Conservation (phyloP, 225 moss, liverwort and hornwort species). For the Lunularia cruciata region DNA sequence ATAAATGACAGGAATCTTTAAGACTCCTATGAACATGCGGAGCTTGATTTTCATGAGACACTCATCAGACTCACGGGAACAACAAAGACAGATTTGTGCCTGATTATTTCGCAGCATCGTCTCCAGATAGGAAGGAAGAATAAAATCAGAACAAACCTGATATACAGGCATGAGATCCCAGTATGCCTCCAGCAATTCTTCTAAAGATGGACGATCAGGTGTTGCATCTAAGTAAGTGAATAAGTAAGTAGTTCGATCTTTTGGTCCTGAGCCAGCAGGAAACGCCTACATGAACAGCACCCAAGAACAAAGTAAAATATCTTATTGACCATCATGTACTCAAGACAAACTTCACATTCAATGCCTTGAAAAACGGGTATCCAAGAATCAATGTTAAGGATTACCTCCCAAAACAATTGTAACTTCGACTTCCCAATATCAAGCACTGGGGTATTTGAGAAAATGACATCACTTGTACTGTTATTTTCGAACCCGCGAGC, state of each 20-base stretch:
- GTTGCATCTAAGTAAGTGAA: conserved; percentile 91
- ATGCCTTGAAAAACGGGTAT: background rate
- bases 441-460: conserved; percentile 59
- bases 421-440: conserved; percentile 69
- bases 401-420: conserved; percentile 97
- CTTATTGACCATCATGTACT: too few species aligned
- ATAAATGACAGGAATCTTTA: too few species aligned
- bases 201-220: conserved; percentile 75
- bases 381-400: background rate
- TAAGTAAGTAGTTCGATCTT: conserved; percentile 79
- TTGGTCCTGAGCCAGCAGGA: conserved; percentile 86
- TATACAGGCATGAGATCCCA: conserved; percentile 94
- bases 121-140: background rate
- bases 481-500: conserved; percentile 91
- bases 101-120: too few species aligned
- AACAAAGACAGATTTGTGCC: too few species aligned
- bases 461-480: conserved; percentile 67
- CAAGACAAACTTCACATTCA: too few species aligned
- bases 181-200: conserved; percentile 81
- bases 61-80: too few species aligned
- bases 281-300: conserved; percentile 59
- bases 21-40: background rate
- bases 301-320: background rate
- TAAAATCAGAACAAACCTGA: conserved; percentile 49
- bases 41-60: too few species aligned